Percentiles rank a stretch among this genome's conserved stretches.
phyloP scores from a whole-genome alignment of 257 asterid species.

The Parsonsia alboflavescens region DNA sequence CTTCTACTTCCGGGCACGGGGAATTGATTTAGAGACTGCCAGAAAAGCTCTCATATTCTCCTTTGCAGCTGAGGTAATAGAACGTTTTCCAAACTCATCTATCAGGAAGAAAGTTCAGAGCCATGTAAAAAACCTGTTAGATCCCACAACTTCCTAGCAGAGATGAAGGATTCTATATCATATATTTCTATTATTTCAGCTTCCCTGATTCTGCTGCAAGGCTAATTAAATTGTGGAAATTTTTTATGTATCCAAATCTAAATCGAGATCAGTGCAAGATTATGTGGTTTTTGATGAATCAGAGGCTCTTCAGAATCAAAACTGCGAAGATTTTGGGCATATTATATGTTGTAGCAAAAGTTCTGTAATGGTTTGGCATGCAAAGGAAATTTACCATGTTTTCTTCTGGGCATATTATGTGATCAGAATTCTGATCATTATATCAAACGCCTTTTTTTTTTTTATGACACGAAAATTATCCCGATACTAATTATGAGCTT shows the following conservation, averaged over 20 bases:
- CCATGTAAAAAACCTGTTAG: conserved; percentile 48
- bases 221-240: not conserved
- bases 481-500: too few relatives aligned
- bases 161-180: conserved; percentile 14
- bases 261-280: not conserved
- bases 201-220: not conserved
- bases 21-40: conserved; percentile 61
- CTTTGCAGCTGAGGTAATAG: conserved; percentile 82
- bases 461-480: too few relatives aligned
- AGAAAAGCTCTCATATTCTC: conserved; percentile 78
- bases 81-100: conserved; percentile 42
- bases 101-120: conserved; percentile 51
- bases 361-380: not conserved
- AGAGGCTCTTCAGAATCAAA: too few relatives aligned
- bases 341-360: not conserved
- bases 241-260: not conserved
- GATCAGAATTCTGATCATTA: too few relatives aligned
- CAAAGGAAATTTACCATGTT: not conserved
- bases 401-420: not conserved
- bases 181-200: not conserved
- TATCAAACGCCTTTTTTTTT: too few relatives aligned
- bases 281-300: not conserved
- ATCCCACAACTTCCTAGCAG: conserved; percentile 37
- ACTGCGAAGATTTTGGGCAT: not conserved
- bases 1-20: conserved; percentile 87